These are phyloP conservation scores for Cyanidioschyzon merolae DNA, from an alignment of 23 red algal species.

Conservation along the genomic window DNA sequence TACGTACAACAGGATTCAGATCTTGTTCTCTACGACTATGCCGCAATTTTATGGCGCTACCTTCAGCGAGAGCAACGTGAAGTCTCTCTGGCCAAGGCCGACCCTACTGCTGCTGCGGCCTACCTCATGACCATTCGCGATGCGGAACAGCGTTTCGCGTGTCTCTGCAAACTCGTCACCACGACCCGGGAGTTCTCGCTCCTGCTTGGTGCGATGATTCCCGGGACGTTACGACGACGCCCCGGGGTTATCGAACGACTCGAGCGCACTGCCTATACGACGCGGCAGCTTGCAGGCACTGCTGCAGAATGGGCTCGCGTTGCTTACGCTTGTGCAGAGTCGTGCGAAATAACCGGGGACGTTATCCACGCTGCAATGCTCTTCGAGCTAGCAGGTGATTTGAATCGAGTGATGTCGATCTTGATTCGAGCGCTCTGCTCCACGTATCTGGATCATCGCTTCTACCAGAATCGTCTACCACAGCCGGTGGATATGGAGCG, in stretches of 20 bases:
- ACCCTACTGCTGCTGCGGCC: conserved; percentile 39
- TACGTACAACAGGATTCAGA: background rate
- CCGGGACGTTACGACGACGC: background rate
- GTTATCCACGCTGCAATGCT: conserved; percentile 7
- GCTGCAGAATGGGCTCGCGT: background rate
- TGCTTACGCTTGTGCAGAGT: conserved; percentile 6
- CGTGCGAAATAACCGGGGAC: conserved; percentile 6
- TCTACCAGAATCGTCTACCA: background rate
- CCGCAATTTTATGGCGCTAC: conserved; percentile 39
- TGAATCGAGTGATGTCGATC: background rate
- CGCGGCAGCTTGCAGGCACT: background rate
- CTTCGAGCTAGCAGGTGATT: conserved; percentile 22
- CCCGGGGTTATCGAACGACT: conserved; percentile 4
- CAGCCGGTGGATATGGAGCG: background rate
- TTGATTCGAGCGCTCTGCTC: conserved; percentile 3
- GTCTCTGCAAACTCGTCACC: conserved; percentile 24
- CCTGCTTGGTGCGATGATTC: conserved; percentile 5
- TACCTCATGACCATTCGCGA: conserved; percentile 70
- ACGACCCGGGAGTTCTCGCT: background rate
- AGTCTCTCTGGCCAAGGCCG: conserved; percentile 27
- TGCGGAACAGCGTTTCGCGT: conserved; percentile 16
- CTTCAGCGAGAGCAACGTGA: background rate
- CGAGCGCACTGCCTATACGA: background rate
- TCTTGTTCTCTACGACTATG: conserved; percentile 27
- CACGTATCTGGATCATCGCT: background rate